Base-by-base conservation (phyloP, 2,329 filamentous ascomycete species). In the Fusarium tjaetaba region DNA sequence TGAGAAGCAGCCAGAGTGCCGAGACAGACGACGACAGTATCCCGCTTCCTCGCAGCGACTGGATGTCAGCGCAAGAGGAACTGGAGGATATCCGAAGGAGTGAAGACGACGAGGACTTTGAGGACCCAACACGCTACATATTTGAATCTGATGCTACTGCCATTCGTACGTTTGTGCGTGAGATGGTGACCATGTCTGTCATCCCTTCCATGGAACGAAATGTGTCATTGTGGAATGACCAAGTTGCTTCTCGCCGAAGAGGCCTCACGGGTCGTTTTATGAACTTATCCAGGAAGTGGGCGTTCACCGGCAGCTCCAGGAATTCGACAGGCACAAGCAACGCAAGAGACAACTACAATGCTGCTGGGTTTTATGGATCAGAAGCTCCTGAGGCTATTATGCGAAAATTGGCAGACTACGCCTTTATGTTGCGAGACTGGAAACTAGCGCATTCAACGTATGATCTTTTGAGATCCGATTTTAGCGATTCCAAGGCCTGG, bases 361-460 rank as follows among this genome's bases (percentile, higher is more conserved):
- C 88, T 42, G 82, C 90, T 11, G 95, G 95, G 3, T 97, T 94
- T 80, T 99, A 98, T 82, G 88, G 89, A 32, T 92, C 94, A 2
- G 94, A 97, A 71, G 86, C 93, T 0, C 91, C 95, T 0, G 97
- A 99, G 84, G 95, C 96, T 7, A 89, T 96, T 56, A 94, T 99
- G 90, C 92, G 96, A 41, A 97, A 97, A 79, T 86, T 99, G 55
- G 96, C 94, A 48, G 96, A 99, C 80, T 98, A 96, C 82, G 92
- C 95, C 16, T 97, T 99, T 79, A 98, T 99, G 95, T 88, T 99
- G 42, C 90, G 96, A 38, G 97, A 99, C 82, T 99, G 93, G 91
- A 98, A 97, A 82, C 85, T 99, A 41, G 94, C 96, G 15, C 90
- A 96, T 76, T 95, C 93, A 18, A 97, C 94, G 1, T 99, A 98